Evolutionary conservation across 306 rosid genomes (phyloP).

Genomic region (Dryas octopetala): DNA sequence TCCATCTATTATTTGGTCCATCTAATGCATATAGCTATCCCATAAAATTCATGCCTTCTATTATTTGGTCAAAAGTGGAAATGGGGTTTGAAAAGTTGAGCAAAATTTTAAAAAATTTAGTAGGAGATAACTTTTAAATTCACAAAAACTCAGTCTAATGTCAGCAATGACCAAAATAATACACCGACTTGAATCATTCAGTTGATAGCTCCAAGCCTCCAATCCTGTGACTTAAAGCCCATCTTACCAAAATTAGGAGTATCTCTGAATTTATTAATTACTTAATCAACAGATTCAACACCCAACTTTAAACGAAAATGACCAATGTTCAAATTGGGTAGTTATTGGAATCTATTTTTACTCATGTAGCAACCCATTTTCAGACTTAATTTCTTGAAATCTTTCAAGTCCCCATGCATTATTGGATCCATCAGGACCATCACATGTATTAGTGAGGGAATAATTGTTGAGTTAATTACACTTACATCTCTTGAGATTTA

Average conservation of each 20-base stretch:
- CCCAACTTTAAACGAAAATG: neutral
- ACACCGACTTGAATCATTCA: neutral
- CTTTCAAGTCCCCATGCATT: too few relatives aligned
- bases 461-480: too few relatives aligned
- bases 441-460: too few relatives aligned
- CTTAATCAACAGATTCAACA: neutral
- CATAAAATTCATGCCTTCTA: neutral
- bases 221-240: neutral
- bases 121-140: neutral
- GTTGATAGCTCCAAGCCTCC: neutral
- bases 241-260: neutral
- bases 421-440: too few relatives aligned
- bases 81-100: neutral
- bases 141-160: slow-evolving; percentile 7
- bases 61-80: slow-evolving; percentile 4
- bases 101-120: neutral
- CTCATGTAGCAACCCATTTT: too few relatives aligned
- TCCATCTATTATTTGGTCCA: too few relatives aligned
- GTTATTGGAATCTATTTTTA: too few relatives aligned
- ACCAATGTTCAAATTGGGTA: neutral
- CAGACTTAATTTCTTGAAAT: too few relatives aligned
- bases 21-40: too few relatives aligned
- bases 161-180: slow-evolving; percentile 2
- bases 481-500: too few relatives aligned
- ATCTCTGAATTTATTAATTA: neutral